Conservation (phyloP, 2,329 filamentous ascomycete species). For the Penicillium sp. region DNA sequence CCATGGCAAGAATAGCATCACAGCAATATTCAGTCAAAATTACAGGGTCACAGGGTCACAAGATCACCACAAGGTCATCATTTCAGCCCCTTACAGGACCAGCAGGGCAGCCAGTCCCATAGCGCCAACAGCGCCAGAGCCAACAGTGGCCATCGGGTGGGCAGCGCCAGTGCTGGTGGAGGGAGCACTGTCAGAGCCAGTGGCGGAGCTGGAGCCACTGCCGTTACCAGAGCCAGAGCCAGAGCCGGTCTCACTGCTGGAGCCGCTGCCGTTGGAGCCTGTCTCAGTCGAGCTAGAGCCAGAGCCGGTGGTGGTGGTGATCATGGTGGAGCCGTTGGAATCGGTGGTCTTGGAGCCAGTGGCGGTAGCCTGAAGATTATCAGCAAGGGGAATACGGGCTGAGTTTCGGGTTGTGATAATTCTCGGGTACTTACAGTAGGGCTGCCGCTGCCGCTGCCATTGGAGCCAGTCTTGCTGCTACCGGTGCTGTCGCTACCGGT, state of each 20-base stretch:
- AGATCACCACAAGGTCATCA: not conserved
- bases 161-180: conserved; percentile 27
- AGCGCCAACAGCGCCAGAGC: conserved; percentile 41
- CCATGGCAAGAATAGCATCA: not conserved
- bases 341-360: conserved; percentile 18
- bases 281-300: not conserved
- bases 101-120: conserved; percentile 49
- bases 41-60: not conserved
- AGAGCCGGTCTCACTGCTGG: conserved; percentile 21
- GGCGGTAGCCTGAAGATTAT: not conserved
- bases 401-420: not conserved
- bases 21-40: not conserved
- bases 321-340: conserved; percentile 22
- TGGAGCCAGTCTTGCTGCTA: conserved; percentile 14
- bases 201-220: conserved; percentile 17
- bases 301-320: conserved; percentile 23
- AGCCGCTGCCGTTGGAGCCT: too few species aligned
- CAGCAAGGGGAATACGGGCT: not conserved
- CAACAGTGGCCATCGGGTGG: conserved; percentile 34
- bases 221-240: conserved; percentile 16
- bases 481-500: not conserved
- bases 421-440: conserved; percentile 6
- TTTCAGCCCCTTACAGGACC: conserved; percentile 37
- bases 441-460: conserved; percentile 14
- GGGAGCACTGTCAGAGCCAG: conserved; percentile 17